These are phyloP conservation scores for Trichophyton mentagrophytes DNA, from an alignment of 2,329 filamentous ascomycete species.

Conservation along the genomic window DNA sequence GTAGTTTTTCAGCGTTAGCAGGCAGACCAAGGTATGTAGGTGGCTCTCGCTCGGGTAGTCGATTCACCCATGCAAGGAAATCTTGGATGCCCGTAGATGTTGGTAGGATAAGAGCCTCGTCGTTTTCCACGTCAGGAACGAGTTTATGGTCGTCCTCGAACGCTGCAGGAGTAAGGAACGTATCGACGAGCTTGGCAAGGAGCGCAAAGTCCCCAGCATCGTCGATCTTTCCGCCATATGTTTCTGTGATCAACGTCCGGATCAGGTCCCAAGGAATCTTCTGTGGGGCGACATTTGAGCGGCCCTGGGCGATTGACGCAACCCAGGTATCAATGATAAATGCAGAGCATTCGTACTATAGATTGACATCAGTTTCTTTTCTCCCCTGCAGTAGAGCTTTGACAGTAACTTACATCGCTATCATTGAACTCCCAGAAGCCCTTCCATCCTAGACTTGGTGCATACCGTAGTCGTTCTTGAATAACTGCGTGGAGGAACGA, in stretches of 20 bases:
- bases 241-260: constrained; percentile 77
- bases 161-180: constrained; percentile 70
- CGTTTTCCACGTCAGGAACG: constrained; percentile 53
- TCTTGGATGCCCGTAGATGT: constrained; percentile 69
- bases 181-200: constrained; percentile 59
- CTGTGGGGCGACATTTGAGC: constrained; percentile 82
- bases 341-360: constrained; percentile 86
- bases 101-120: constrained; percentile 58
- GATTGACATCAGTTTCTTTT: not conserved
- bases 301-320: constrained; percentile 64
- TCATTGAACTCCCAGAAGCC: constrained; percentile 99
- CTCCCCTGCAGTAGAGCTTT: not conserved
- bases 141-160: constrained; percentile 90
- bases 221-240: constrained; percentile 96
- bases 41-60: constrained; percentile 84
- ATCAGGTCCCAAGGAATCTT: constrained; percentile 98
- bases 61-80: constrained; percentile 84
- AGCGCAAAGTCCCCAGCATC: constrained; percentile 70
- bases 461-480: constrained; percentile 87
- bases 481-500: constrained; percentile 93
- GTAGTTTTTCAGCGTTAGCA: constrained; percentile 88
- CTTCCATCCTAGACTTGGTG: constrained; percentile 90
- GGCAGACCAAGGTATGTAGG: constrained; percentile 89
- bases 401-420: constrained; percentile 67
- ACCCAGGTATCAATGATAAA: constrained; percentile 95